These are phyloP conservation scores for Myxozyma sirexii DNA, from an alignment of 805 yeast genomes.

Conservation along the genomic window DNA sequence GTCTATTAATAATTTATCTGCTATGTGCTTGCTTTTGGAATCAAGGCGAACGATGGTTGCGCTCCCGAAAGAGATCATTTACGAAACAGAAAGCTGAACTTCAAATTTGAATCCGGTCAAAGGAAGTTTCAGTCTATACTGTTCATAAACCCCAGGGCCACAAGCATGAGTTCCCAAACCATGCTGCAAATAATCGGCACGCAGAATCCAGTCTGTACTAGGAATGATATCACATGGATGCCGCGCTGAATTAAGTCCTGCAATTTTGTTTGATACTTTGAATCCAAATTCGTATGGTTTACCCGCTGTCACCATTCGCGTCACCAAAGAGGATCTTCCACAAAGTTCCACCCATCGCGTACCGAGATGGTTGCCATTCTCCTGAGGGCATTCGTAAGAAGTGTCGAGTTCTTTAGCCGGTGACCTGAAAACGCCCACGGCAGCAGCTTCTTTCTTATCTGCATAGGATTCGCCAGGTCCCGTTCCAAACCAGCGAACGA, in stretches of 20 bases:
- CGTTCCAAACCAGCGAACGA: slow-evolving; percentile 43
- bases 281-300: slow-evolving; percentile 27
- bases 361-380: slow-evolving; percentile 44
- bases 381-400: slow-evolving; percentile 45
- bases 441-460: slow-evolving; percentile 41
- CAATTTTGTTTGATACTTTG: slow-evolving; percentile 25
- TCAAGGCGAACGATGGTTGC: too few relatives aligned
- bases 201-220: slow-evolving; percentile 27
- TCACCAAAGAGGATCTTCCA: slow-evolving; percentile 7
- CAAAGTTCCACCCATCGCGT: slow-evolving; percentile 40
- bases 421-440: slow-evolving; percentile 37
- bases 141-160: slow-evolving; percentile 38
- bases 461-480: slow-evolving; percentile 46
- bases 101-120: slow-evolving; percentile 10
- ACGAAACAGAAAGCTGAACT: slow-evolving; percentile 4
- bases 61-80: too few relatives aligned
- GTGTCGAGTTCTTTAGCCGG: slow-evolving; percentile 35
- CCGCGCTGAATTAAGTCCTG: slow-evolving; percentile 33
- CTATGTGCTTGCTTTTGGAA: too few relatives aligned
- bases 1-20: too few relatives aligned
- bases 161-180: slow-evolving; percentile 42
- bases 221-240: slow-evolving; percentile 38
- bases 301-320: slow-evolving; percentile 7
- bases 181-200: slow-evolving; percentile 38
- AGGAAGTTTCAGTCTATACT: slow-evolving; percentile 22